These are phyloP conservation scores for Mychonastes homosphaera DNA, from an alignment of 139 green algal species.

Conservation along the genomic window DNA sequence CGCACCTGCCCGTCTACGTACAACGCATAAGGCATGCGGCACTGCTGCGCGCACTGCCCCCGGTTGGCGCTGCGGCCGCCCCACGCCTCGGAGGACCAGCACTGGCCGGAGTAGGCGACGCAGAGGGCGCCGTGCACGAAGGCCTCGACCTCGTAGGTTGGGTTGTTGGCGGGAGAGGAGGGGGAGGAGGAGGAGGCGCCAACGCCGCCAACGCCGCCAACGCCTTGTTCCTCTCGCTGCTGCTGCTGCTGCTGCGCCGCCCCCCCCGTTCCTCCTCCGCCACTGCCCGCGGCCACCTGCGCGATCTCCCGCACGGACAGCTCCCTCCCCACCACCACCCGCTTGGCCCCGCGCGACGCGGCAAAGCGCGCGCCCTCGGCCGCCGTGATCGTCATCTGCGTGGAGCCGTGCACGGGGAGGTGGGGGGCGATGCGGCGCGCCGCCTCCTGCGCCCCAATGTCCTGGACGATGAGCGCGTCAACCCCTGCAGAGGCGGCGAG, in stretches of 20 bases:
- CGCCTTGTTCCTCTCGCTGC: constrained; percentile 2
- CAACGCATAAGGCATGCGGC: constrained; percentile 59
- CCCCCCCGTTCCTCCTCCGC: neutral
- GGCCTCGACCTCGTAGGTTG: constrained; percentile 75
- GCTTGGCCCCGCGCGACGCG: constrained; percentile 38
- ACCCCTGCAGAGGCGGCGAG: constrained; percentile 49
- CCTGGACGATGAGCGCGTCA: constrained; percentile 79
- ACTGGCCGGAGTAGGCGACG: constrained; percentile 53
- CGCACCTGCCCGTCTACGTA: constrained; percentile 54
- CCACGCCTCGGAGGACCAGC: constrained; percentile 62
- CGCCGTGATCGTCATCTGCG: constrained; percentile 54
- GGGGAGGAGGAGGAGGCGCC: neutral
- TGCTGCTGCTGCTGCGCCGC: no score
- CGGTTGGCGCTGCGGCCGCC: constrained; percentile 72
- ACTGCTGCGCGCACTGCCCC: constrained; percentile 76
- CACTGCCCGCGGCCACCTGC: constrained; percentile 12
- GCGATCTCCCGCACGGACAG: constrained; percentile 59
- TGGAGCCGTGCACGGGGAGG: constrained; percentile 60
- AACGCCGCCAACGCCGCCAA: neutral
- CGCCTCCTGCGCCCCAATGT: constrained; percentile 59
- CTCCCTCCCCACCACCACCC: constrained; percentile 73
- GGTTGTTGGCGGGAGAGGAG: neutral
- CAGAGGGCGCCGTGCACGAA: constrained; percentile 83
- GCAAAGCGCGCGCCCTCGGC: constrained; percentile 51
- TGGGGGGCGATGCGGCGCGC: constrained; percentile 43